A percentile compares a stretch with the other conserved stretches of the same genome.
These are phyloP conservation scores for Psilocybe cyanescens DNA, from an alignment of 768 basidiomycete genomes.

Conservation along the genomic window DNA sequence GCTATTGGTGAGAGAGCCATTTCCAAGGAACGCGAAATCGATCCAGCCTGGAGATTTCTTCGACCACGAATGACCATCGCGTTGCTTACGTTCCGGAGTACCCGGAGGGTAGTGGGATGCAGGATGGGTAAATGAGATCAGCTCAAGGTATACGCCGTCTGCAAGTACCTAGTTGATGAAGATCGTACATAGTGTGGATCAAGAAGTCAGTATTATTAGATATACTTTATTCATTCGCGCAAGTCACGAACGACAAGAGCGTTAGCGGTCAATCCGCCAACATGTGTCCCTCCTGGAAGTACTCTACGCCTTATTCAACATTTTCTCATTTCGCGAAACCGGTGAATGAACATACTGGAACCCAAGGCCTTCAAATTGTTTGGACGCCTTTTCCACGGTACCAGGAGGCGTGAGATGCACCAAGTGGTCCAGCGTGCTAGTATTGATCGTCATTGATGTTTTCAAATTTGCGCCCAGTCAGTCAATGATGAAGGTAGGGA, in stretches of 20 bases:
- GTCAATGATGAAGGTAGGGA: background rate
- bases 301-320: constrained; percentile 46
- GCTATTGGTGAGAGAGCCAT: constrained; percentile 37
- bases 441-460: constrained; percentile 19
- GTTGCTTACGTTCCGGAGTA: constrained; percentile 45
- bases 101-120: constrained; percentile 54
- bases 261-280: constrained; percentile 65
- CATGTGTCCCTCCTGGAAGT: constrained; percentile 66
- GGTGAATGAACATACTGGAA: constrained; percentile 57
- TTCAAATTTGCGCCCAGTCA: background rate
- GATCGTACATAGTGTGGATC: background rate
- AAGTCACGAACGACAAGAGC: constrained; percentile 55
- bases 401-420: constrained; percentile 74
- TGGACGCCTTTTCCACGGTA: constrained; percentile 48
- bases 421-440: constrained; percentile 63
- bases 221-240: background rate
- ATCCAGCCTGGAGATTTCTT: constrained; percentile 64
- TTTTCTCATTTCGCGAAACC: background rate
- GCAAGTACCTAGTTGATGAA: constrained; percentile 43
- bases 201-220: background rate
- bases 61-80: constrained; percentile 59
- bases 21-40: constrained; percentile 67
- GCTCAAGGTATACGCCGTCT: constrained; percentile 69
- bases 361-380: constrained; percentile 61
- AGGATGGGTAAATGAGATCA: constrained; percentile 67